phyloP scores from a whole-genome alignment of 306 rosid genomes.

The Acacia melanoxylon region DNA sequence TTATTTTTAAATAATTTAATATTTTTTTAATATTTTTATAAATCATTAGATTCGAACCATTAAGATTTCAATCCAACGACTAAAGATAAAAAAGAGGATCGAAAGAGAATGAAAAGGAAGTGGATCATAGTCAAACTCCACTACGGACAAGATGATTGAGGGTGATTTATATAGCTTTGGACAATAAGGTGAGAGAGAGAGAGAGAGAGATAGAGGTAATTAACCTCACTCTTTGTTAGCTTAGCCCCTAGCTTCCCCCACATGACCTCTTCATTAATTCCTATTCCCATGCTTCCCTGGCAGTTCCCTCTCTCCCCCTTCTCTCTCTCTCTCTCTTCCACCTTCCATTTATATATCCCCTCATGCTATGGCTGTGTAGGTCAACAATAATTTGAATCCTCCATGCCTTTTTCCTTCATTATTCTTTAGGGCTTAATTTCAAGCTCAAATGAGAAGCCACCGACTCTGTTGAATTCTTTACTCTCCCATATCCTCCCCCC shows the following conservation, averaged over 20 bases:
- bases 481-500: slow-evolving; percentile 37
- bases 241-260: slow-evolving; percentile 27
- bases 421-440: slow-evolving; percentile 53
- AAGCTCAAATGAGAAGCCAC: slow-evolving; percentile 66
- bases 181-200: too few relatives aligned
- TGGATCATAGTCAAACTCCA: too few relatives aligned
- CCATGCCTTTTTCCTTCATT: slow-evolving; percentile 16
- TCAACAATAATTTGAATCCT: slow-evolving; percentile 45
- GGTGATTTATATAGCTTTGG: too few relatives aligned
- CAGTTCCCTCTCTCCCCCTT: not conserved
- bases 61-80: too few relatives aligned
- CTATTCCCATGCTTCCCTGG: not conserved
- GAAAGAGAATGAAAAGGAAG: too few relatives aligned
- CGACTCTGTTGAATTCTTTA: slow-evolving; percentile 42
- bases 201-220: not conserved
- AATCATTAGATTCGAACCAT: too few relatives aligned
- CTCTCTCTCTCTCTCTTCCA: not conserved
- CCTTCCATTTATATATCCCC: slow-evolving; percentile 15
- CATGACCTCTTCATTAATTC: slow-evolving; percentile 22
- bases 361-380: slow-evolving; percentile 29
- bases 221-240: slow-evolving; percentile 38
- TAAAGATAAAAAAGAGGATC: too few relatives aligned
- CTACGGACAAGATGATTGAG: too few relatives aligned
- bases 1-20: too few relatives aligned
- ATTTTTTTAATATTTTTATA: too few relatives aligned